Conservation (phyloP, 768 basidiomycete species). For the Lactarius psammicola region DNA sequence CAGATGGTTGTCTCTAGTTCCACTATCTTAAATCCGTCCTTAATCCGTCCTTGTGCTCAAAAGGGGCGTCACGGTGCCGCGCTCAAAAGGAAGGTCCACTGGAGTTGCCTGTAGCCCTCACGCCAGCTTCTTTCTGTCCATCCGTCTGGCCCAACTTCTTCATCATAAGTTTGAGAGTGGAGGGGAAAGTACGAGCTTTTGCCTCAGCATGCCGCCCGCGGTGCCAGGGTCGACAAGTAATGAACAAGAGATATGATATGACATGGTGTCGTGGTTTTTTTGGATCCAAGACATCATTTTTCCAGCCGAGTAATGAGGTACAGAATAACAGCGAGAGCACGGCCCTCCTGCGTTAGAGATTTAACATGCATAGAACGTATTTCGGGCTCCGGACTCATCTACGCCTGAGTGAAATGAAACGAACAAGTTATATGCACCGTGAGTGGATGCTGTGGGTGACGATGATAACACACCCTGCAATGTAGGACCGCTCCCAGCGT, state of each 20-base stretch:
- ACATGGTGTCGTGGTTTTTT: slow-evolving; percentile 62
- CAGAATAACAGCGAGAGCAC: slow-evolving; percentile 59
- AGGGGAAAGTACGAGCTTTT: slow-evolving; percentile 46
- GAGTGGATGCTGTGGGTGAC: not conserved
- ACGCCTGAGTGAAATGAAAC: slow-evolving; percentile 35
- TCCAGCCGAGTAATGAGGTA: slow-evolving; percentile 63
- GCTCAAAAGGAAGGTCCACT: slow-evolving; percentile 85
- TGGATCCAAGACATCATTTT: slow-evolving; percentile 42
- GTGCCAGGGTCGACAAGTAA: slow-evolving; percentile 54
- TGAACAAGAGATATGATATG: too few relatives aligned
- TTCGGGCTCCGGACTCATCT: slow-evolving; percentile 54
- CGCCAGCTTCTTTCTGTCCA: slow-evolving; percentile 64
- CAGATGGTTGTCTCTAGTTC: slow-evolving; percentile 79
- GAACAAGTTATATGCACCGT: not conserved
- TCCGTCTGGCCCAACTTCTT: slow-evolving; percentile 50
- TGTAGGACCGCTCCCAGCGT: slow-evolving; percentile 56
- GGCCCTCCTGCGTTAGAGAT: slow-evolving; percentile 71
- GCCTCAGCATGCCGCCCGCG: slow-evolving; percentile 45
- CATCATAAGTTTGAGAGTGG: slow-evolving; percentile 56
- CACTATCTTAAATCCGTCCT: slow-evolving; percentile 66
- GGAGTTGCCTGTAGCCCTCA: slow-evolving; percentile 74
- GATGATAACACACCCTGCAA: slow-evolving; percentile 47
- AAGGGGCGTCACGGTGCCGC: slow-evolving; percentile 61
- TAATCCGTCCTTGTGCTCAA: slow-evolving; percentile 63
- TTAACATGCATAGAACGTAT: slow-evolving; percentile 66